These are phyloP conservation scores for Mycena sp. DNA, from an alignment of 1,284 basidiomycete genomes.

Conservation along the genomic window DNA sequence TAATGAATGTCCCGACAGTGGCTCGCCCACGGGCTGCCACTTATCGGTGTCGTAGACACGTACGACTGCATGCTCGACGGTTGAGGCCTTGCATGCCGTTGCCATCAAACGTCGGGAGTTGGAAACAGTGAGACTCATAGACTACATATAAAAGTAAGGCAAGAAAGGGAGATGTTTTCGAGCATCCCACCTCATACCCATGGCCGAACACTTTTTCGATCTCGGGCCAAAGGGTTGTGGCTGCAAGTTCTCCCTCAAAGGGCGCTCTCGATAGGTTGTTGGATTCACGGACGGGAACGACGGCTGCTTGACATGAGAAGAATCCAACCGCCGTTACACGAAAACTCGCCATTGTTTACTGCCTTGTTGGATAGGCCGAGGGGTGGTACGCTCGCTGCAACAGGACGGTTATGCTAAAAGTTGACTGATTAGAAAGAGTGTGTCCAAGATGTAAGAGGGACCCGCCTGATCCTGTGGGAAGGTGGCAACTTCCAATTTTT, in stretches of 20 bases:
- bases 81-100: constrained; percentile 91
- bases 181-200: constrained; percentile 84
- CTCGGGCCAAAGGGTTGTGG: constrained; percentile 95
- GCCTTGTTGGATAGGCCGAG: constrained; percentile 52
- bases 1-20: constrained; percentile 86
- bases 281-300: constrained; percentile 22
- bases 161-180: background rate
- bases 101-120: constrained; percentile 80
- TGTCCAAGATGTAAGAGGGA: background rate
- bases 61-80: constrained; percentile 89
- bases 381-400: constrained; percentile 46
- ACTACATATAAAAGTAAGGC: constrained; percentile 52
- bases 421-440: background rate
- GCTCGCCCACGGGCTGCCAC: constrained; percentile 76
- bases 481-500: constrained; percentile 57
- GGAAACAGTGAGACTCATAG: constrained; percentile 81
- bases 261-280: constrained; percentile 59
- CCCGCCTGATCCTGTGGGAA: constrained; percentile 59
- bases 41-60: constrained; percentile 81
- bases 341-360: constrained; percentile 59
- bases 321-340: background rate
- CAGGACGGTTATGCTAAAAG: constrained; percentile 39
- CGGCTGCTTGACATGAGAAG: constrained; percentile 6
- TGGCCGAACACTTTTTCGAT: constrained; percentile 98
- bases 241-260: constrained; percentile 85